phyloP scores from a whole-genome alignment of 139 green algal genomes.

The Ettlia oleoabundans region DNA sequence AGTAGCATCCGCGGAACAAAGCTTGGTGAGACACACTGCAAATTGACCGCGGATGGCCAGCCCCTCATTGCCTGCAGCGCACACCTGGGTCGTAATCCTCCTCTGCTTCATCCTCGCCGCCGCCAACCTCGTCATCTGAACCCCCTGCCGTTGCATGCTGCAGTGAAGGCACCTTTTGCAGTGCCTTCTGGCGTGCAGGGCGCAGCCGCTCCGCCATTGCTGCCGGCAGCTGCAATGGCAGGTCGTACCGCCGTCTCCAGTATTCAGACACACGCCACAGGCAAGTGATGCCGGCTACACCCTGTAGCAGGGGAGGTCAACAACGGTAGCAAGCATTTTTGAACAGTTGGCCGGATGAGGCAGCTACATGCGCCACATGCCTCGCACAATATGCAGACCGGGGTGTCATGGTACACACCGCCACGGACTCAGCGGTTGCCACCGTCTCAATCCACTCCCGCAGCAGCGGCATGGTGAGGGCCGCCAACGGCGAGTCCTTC shows the following conservation, averaged over 20 bases:
- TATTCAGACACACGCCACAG: constrained; percentile 43
- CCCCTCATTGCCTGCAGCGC: no score
- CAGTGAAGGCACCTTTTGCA: constrained; percentile 13
- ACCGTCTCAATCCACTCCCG: constrained; percentile 45
- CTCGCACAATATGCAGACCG: no score
- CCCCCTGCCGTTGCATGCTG: not conserved
- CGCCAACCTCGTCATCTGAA: constrained; percentile 2
- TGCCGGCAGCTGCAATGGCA: constrained; percentile 34
- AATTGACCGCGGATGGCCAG: no score
- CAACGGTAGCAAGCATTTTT: not conserved
- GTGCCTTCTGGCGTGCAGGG: constrained; percentile 11
- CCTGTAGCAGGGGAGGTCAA: not conserved
- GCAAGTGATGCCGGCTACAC: constrained; percentile 46
- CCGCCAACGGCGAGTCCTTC: constrained; percentile 3
- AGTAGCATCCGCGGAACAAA: no score
- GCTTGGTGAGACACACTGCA: no score
- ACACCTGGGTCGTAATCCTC: constrained; percentile 14
- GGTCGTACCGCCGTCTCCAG: constrained; percentile 18
- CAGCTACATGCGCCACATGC: no score
- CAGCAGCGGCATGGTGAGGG: constrained; percentile 31
- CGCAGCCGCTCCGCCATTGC: constrained; percentile 44
- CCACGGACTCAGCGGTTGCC: constrained; percentile 22
- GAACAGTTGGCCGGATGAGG: not conserved
- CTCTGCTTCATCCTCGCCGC: not conserved
- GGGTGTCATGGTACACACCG: constrained; percentile 14